phyloP scores from a whole-genome alignment of 768 basidiomycete genomes.

The Favolaschia claudopus region DNA sequence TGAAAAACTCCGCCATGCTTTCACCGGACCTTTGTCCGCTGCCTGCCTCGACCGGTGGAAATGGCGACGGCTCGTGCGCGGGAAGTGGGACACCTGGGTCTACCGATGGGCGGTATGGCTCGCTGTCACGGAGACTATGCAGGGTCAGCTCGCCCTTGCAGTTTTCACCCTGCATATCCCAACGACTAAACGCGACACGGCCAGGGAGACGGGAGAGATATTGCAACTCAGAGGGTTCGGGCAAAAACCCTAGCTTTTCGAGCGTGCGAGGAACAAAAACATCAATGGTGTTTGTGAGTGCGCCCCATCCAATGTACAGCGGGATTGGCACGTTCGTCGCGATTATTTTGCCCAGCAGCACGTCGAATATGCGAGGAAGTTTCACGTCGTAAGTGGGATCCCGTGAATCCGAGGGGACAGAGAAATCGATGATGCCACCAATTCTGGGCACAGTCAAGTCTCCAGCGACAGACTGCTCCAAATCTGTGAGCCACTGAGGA shows the following conservation, averaged over 20 bases:
- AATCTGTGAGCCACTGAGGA: constrained; percentile 9
- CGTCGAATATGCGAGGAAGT: background rate
- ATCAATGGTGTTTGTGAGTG: no score
- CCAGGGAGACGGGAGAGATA: background rate
- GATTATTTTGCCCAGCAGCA: background rate
- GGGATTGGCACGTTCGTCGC: background rate
- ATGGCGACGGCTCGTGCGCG: background rate
- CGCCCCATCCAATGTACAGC: background rate
- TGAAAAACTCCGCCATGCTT: background rate
- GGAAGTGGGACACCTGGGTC: background rate
- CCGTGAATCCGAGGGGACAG: no score
- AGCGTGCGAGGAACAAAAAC: background rate
- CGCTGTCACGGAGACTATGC: background rate
- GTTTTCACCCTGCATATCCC: background rate
- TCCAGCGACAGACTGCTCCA: background rate
- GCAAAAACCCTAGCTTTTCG: background rate
- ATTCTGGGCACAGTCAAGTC: background rate
- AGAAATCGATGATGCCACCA: constrained; percentile 18
- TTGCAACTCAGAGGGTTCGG: background rate
- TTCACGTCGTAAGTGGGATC: no score
- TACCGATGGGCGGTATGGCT: background rate
- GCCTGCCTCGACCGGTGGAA: background rate
- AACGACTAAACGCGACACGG: background rate
- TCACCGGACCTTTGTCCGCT: background rate
- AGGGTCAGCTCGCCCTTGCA: background rate